A percentile compares a stretch with the other conserved stretches of the same genome.
These are phyloP conservation scores for Dioscorea alata DNA, from an alignment of 106 monocot genomes.

Conservation along the genomic window DNA sequence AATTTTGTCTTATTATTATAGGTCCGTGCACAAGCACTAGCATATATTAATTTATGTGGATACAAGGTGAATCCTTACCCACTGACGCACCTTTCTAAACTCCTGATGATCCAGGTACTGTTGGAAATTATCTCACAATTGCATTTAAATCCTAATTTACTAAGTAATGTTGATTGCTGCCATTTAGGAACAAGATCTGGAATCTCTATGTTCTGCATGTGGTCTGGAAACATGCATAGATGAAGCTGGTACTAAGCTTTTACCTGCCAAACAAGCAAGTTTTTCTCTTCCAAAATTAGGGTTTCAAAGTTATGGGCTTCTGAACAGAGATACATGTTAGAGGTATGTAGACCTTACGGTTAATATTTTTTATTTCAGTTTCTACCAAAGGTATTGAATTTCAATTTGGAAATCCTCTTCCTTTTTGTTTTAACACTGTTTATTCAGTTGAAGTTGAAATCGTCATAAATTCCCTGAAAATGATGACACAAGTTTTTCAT, in stretches of 20 bases:
- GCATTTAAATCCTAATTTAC: neutral
- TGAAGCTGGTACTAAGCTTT: slow-evolving; percentile 37
- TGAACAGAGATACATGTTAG: too few relatives aligned
- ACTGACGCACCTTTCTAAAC: slow-evolving; percentile 42
- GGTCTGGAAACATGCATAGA: slow-evolving; percentile 53
- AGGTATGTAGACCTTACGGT: too few relatives aligned
- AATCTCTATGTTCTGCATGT: slow-evolving; percentile 54
- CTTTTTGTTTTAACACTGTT: too few relatives aligned
- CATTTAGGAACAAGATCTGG: slow-evolving; percentile 57
- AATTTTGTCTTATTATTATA: slow-evolving; percentile 18
- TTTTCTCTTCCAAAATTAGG: slow-evolving; percentile 41
- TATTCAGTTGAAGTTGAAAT: too few relatives aligned
- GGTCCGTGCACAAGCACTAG: slow-evolving; percentile 69
- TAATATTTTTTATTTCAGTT: too few relatives aligned
- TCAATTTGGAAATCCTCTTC: too few relatives aligned
- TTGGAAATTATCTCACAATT: too few relatives aligned
- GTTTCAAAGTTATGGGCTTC: slow-evolving; percentile 21
- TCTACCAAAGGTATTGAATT: too few relatives aligned
- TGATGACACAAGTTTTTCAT: too few relatives aligned
- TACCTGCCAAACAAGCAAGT: slow-evolving; percentile 53
- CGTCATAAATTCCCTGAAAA: too few relatives aligned
- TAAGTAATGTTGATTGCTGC: neutral
- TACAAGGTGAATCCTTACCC: slow-evolving; percentile 91
- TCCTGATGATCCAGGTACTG: slow-evolving; percentile 71
- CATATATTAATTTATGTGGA: slow-evolving; percentile 57